Evolutionary conservation across 2,329 filamentous ascomycete genomes (phyloP), one percentile per base, ranked within the genome.

Genomic region (Phyllosticta citriasiana): DNA sequence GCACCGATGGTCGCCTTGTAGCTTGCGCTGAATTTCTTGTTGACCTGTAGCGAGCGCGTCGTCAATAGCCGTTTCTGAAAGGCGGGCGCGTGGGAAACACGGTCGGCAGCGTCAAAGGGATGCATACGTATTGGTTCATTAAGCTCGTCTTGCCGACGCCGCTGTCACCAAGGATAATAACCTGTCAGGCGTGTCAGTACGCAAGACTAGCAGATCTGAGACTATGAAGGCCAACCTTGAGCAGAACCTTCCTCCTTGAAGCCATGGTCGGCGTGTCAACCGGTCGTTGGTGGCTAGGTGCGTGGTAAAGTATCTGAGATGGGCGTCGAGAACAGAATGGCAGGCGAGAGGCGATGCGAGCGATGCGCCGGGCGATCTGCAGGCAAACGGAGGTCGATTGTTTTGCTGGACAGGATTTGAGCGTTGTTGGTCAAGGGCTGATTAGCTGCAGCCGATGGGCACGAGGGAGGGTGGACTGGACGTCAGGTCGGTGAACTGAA

Each of bases 91-190:
- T 52, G 35, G 53, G 35, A 54, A n/a, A 26, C 22, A 22, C 10
- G 9, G 35, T 27, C 25, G 57, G 47, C 27, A 50, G 58, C 12
- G 33, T 9, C 16, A 19, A 58, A 57, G 63, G 33, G 59, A 5
- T 55, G 62, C 89, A 76, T 86, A 97, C 94, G 89, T 97, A 99
- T 97, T 99, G 94, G 80, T 99, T 99, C 94, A 99, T 99, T 84
- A 99, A 86, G 78, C 91, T 97, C 64, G 94, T 99, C 84, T 99
- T 99, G 76, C 94, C 94, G 65, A 99, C 94, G 79, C 94, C 94
- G 77, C 93, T 97, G 77, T 99, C 94, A 70, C 94, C 94, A 69
- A 99, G 87, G 78, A 99, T 97, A 72, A 99, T 99, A 72, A 99
- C 92, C 93, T 97, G 61, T 55, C 6, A 19, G 54, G 27, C 25